phyloP scores from a whole-genome alignment of 1,139 yeast genomes.

The Kodamaea ohmeri region DNA sequence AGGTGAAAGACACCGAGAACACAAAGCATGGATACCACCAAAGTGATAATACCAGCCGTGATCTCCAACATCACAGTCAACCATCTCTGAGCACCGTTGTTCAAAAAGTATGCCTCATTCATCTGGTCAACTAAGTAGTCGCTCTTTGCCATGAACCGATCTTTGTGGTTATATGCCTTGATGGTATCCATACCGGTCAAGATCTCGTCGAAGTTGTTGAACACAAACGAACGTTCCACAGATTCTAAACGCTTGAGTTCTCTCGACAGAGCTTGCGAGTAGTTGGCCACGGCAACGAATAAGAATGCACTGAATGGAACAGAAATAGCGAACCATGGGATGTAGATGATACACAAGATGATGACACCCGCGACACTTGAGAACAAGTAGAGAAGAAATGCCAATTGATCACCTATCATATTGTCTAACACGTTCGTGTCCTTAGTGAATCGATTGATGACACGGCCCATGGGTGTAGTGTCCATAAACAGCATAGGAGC shows the following conservation, averaged over 20 bases:
- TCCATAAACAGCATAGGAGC: conserved; percentile 59
- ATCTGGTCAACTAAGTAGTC: conserved; percentile 16
- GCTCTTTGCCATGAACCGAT: conserved; percentile 16
- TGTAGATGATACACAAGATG: conserved; percentile 62
- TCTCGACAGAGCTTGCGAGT: conserved; percentile 21
- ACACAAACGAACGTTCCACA: conserved; percentile 20
- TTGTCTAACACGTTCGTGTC: conserved; percentile 82
- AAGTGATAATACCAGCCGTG: conserved; percentile 21
- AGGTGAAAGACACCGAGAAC: conserved; percentile 59
- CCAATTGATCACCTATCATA: conserved; percentile 57
- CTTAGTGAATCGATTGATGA: conserved; percentile 63
- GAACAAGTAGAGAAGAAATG: conserved; percentile 47
- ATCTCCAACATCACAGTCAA: conserved; percentile 18
- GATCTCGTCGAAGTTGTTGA: conserved; percentile 21
- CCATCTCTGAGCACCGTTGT: conserved; percentile 21
- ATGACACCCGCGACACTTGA: conserved; percentile 59
- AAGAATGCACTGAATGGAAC: conserved; percentile 18
- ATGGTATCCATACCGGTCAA: conserved; percentile 22
- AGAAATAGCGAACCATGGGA: conserved; percentile 38
- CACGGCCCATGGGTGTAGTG: conserved; percentile 57
- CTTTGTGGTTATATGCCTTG: conserved; percentile 17
- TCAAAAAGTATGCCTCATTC: conserved; percentile 20
- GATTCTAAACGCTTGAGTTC: conserved; percentile 24
- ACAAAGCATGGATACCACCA: conserved; percentile 55
- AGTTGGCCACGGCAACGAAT: conserved; percentile 17